phyloP scores from a whole-genome alignment of 352 stramenopile species.

The Phytophthora agathidicida region DNA sequence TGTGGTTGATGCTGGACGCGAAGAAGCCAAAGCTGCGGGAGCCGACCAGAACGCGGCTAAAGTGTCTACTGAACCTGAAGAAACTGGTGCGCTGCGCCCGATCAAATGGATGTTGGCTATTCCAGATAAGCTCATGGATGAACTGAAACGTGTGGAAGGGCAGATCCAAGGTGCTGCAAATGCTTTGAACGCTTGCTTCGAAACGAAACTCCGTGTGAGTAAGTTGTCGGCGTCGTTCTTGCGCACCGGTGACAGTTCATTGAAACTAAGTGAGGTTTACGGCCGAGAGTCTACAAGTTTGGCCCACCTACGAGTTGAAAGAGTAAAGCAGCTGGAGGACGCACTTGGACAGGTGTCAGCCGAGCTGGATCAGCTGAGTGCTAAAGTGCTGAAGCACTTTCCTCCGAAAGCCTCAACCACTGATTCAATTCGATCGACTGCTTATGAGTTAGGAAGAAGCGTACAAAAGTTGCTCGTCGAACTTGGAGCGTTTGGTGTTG shows the following conservation, averaged over 20 bases:
- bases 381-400: conserved; percentile 9
- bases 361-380: conserved; percentile 20
- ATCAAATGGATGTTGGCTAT: conserved; percentile 55
- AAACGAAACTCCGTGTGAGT: conserved; percentile 44
- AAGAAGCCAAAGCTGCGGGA: conserved; percentile 50
- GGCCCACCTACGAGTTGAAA: conserved; percentile 21
- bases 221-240: conserved; percentile 29
- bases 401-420: conserved; percentile 1
- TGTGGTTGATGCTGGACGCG: conserved; percentile 44
- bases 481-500: conserved; percentile 42
- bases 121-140: conserved; percentile 38
- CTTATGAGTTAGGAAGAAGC: conserved; percentile 21
- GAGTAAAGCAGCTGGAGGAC: conserved; percentile 31
- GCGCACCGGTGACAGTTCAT: conserved; percentile 11
- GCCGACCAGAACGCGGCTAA: conserved; percentile 33
- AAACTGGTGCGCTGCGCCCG: conserved; percentile 2
- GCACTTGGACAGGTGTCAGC: conserved; percentile 22
- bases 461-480: conserved; percentile 38
- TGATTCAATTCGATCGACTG: background rate
- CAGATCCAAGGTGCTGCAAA: conserved; percentile 33
- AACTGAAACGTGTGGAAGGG: conserved; percentile 38
- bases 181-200: conserved; percentile 22
- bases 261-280: conserved; percentile 27
- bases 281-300: conserved; percentile 12
- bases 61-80: background rate